These are phyloP conservation scores for Euphorbia lathyris DNA, from an alignment of 345 rosid genomes.

Conservation along the genomic window DNA sequence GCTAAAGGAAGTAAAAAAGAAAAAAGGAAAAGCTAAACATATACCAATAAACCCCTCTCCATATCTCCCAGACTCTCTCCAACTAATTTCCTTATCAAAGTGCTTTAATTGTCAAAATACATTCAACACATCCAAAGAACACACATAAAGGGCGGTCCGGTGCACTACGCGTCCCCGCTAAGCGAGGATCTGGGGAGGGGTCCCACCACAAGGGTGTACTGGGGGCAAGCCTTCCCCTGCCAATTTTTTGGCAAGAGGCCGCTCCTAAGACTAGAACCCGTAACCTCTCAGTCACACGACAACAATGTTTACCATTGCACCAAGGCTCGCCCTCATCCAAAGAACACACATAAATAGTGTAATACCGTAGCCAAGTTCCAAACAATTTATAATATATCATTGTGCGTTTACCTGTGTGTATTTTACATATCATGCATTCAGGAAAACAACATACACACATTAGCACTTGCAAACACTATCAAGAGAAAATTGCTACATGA, in stretches of 20 bases:
- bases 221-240: no score
- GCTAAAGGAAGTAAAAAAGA: neutral
- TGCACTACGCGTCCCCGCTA: no score
- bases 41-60: neutral
- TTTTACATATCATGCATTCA: neutral
- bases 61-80: neutral
- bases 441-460: neutral
- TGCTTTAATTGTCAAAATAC: neutral
- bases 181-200: no score
- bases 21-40: neutral
- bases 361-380: neutral
- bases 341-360: no score
- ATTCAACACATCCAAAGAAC: conserved; percentile 1
- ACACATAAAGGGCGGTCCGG: no score
- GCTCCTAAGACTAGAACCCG: no score
- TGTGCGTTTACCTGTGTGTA: neutral
- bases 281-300: no score
- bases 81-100: neutral
- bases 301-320: no score
- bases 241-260: no score
- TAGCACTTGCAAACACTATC: neutral
- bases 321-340: no score
- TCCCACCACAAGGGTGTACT: no score
- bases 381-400: neutral
- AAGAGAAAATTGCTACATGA: neutral